phyloP scores from a whole-genome alignment of 768 basidiomycete genomes.

The Naganishia antarctica region DNA sequence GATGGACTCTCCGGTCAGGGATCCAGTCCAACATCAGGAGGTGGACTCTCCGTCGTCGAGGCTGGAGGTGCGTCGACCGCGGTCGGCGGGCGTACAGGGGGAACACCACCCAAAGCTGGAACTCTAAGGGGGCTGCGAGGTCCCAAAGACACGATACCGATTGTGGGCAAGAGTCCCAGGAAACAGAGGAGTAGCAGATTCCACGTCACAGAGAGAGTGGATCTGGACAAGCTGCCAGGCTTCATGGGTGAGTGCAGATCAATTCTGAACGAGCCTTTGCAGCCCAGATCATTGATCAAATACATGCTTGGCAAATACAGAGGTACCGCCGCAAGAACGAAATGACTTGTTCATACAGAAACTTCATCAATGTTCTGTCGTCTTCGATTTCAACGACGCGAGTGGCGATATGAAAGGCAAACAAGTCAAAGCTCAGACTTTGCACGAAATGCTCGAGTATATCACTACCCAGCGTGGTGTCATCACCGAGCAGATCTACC shows the following conservation, averaged over 20 bases:
- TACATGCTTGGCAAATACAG: conserved; percentile 54
- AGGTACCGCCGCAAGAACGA: conserved; percentile 81
- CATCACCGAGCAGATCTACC: conserved; percentile 95
- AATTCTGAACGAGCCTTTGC: neutral
- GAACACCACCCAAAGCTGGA: conserved; percentile 49
- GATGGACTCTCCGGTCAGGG: conserved; percentile 2
- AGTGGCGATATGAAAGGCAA: conserved; percentile 93
- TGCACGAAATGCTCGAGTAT: conserved; percentile 98
- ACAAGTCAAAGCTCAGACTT: conserved; percentile 94
- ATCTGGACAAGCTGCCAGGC: conserved; percentile 86
- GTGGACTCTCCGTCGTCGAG: conserved; percentile 7
- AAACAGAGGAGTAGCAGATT: conserved; percentile 97
- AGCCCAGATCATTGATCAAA: conserved; percentile 56
- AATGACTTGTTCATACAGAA: conserved; percentile 89
- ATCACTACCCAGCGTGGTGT: conserved; percentile 94
- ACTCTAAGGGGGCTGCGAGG: conserved; percentile 47
- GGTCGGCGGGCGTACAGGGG: conserved; percentile 28
- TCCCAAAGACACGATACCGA: conserved; percentile 94
- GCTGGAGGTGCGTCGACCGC: conserved; percentile 23
- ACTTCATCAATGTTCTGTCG: conserved; percentile 87
- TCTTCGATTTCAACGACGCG: conserved; percentile 99
- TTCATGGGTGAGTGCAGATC: conserved; percentile 55
- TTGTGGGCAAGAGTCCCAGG: conserved; percentile 79
- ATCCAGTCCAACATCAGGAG: neutral
- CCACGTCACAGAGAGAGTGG: conserved; percentile 90